Conservation (phyloP, 176 grass and related monocot genomes). For the Lolium multiflorum region DNA sequence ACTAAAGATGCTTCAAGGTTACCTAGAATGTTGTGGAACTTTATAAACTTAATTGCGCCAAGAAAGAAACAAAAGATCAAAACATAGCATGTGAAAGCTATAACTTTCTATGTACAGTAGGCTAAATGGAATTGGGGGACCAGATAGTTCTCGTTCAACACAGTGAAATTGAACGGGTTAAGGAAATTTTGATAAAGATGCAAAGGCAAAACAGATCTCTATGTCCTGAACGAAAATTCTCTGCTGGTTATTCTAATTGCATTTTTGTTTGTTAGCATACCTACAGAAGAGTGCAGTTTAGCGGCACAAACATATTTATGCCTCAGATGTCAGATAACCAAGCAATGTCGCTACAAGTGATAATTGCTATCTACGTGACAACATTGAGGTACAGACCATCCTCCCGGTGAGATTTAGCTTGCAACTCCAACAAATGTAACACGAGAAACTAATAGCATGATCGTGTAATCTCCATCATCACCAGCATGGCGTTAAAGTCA, state of each 20-base stretch:
- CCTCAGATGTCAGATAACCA: neutral
- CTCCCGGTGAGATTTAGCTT: no score
- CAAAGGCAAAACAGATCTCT: slow-evolving; percentile 9
- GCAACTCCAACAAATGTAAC: no score
- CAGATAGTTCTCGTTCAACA: no score
- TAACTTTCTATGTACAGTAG: neutral
- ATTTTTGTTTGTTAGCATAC: no score
- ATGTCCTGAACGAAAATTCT: neutral
- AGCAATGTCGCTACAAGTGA: neutral
- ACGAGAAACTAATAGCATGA: no score
- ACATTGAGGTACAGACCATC: neutral
- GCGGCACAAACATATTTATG: no score
- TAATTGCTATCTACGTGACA: neutral
- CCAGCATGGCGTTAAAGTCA: no score
- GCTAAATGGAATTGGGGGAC: neutral
- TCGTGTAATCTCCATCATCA: no score
- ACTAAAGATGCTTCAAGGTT: no score
- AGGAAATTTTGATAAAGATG: neutral
- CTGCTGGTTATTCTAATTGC: no score
- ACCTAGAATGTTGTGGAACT: slow-evolving; percentile 73
- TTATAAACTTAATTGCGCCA: slow-evolving; percentile 48
- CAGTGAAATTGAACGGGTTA: no score
- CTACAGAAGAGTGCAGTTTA: no score
- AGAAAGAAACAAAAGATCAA: slow-evolving; percentile 35
- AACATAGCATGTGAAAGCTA: neutral